Evolutionary conservation across 805 yeast species (phyloP).

Genomic region (Lipomyces japonicus): DNA sequence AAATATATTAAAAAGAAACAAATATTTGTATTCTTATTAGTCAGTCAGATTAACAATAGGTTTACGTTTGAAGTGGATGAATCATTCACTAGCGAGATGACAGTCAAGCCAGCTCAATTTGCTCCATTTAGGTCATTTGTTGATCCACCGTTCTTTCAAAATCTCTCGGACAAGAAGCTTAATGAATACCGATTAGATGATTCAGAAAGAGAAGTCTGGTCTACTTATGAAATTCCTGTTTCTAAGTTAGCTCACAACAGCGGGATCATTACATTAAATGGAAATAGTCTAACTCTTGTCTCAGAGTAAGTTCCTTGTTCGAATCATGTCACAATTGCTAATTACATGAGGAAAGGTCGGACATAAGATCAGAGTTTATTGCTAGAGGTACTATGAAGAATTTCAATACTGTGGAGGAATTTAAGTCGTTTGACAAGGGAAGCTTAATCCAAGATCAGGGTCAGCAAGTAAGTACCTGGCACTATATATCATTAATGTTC

Average conservation of each 20-base stretch:
- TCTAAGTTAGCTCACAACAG: slow-evolving; percentile 31
- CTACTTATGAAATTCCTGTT: slow-evolving; percentile 36
- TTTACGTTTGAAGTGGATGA: too few species aligned
- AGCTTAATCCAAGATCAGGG: slow-evolving; percentile 49
- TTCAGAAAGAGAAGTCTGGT: slow-evolving; percentile 44
- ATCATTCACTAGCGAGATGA: neutral
- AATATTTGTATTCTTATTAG: too few species aligned
- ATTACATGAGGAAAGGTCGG: neutral
- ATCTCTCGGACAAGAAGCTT: slow-evolving; percentile 67
- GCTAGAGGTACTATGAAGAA: slow-evolving; percentile 50
- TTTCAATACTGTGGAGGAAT: slow-evolving; percentile 82
- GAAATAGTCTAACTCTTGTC: slow-evolving; percentile 18
- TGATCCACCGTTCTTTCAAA: slow-evolving; percentile 83
- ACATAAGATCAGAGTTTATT: slow-evolving; percentile 16
- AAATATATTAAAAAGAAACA: too few species aligned
- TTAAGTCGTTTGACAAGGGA: slow-evolving; percentile 64
- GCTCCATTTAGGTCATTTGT: slow-evolving; percentile 65
- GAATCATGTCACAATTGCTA: neutral
- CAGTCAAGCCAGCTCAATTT: slow-evolving; percentile 34
- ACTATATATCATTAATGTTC: too few species aligned
- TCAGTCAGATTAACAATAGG: too few species aligned
- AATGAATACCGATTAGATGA: slow-evolving; percentile 66
- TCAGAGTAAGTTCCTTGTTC: neutral
- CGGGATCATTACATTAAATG: slow-evolving; percentile 30
- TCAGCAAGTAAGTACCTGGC: slow-evolving; percentile 31